Percentiles rank a stretch among this genome's conserved stretches.
These are phyloP conservation scores for Flagelloscypha sp. DNA, from an alignment of 768 basidiomycete species.

Conservation along the genomic window DNA sequence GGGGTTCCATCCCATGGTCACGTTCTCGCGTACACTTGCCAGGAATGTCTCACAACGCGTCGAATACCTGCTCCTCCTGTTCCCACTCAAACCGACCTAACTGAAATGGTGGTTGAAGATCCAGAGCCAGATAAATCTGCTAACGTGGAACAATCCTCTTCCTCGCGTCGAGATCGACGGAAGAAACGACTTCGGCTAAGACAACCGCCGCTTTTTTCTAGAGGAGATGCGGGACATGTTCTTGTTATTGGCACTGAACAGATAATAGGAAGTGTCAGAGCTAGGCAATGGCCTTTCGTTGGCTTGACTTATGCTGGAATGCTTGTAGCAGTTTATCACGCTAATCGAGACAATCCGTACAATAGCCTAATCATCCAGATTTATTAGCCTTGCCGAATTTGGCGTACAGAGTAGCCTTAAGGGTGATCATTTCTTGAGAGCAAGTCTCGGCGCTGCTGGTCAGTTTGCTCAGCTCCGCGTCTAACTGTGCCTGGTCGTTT, in stretches of 20 bases:
- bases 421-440: slow-evolving; percentile 68
- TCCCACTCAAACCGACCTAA: slow-evolving; percentile 3
- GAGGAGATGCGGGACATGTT: slow-evolving; percentile 50
- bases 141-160: neutral
- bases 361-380: slow-evolving; percentile 72
- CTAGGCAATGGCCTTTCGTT: no score
- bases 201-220: slow-evolving; percentile 52
- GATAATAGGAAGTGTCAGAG: no score
- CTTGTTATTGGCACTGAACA: slow-evolving; percentile 57
- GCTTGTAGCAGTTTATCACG: no score
- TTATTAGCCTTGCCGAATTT: slow-evolving; percentile 92
- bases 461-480: slow-evolving; percentile 44
- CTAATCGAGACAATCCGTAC: no score
- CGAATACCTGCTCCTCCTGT: slow-evolving; percentile 61
- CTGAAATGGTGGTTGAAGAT: no score
- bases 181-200: slow-evolving; percentile 26
- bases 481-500: slow-evolving; percentile 55
- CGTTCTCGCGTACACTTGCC: slow-evolving; percentile 50
- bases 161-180: neutral
- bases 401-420: slow-evolving; percentile 75
- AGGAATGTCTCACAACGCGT: slow-evolving; percentile 46
- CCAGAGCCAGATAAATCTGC: slow-evolving; percentile 1
- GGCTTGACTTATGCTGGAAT: no score
- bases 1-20: slow-evolving; percentile 44
- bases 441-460: slow-evolving; percentile 50